Base-by-base conservation (phyloP, 768 basidiomycete genomes). In the Trametes punicea region DNA sequence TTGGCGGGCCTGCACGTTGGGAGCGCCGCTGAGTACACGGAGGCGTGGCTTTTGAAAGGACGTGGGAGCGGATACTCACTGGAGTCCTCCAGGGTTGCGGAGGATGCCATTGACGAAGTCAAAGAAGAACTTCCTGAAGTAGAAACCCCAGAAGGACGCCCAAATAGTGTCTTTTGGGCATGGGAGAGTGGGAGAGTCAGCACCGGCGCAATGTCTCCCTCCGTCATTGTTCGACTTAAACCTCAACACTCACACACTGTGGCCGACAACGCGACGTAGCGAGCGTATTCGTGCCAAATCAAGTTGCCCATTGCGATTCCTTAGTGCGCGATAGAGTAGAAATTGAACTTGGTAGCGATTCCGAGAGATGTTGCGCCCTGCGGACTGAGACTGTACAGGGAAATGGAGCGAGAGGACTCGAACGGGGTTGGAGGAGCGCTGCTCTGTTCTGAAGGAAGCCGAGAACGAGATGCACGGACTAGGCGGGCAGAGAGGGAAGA, bases 111-210 rank as follows among this genome's bases (percentile, higher is more conserved):
- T 85, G n/a, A 93, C 74, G 68, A 96, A 92, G 75, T 96, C 94
- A 89, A 90, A 96, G 74, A 96, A 94, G 81, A 92, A 96, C 75
- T 96, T 96, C 71, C 92, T 89, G 74, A 84, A 93, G 64, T 87
- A 75, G 13, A 94, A 69, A 16, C 84, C 93, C 74, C 82, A 95
- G 73, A 89, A 85, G 29, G 81, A 76, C 13, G 88, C 85, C 91
- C 90, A 92, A 10, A 92, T 74, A 55, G 84, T 81, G 69, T 90
- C 90, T 92, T 59, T n/a, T n/a, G n/a, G n/a, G n/a, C n/a, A n/a
- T n/a, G 39, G 51, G 60, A 39, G 51, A 25, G 50, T 59, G 51
- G 64, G 60, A 49, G 42, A 30, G 33, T 49, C 33, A 57, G 51
- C 6, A 36, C 40, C 44, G 57, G 30, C 21, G 27, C 38, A 41